A percentile compares a stretch with the other conserved stretches of the same genome.
Evolutionary conservation across 2,329 filamentous ascomycete genomes (phyloP).

Genomic region (Amauroascus niger): DNA sequence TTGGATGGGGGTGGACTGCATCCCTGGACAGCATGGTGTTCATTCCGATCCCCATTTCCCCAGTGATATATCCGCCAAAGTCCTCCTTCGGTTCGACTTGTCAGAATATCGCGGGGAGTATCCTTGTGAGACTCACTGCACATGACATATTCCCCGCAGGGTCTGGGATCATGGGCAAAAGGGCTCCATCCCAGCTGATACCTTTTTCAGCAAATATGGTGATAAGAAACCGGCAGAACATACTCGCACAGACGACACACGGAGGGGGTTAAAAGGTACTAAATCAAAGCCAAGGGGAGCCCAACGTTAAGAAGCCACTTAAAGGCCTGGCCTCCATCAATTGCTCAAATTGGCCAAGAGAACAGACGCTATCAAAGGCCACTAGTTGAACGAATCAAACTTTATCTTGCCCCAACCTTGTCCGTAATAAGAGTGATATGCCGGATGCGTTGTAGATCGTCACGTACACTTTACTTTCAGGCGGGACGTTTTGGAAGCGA

Average conservation of each 20-base stretch:
- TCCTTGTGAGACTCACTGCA: neutral
- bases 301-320: neutral
- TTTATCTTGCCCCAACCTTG: constrained; percentile 5
- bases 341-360: neutral
- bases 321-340: neutral
- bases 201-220: neutral
- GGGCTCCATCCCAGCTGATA: constrained; percentile 6
- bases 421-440: constrained; percentile 5
- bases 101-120: constrained; percentile 6
- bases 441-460: constrained; percentile 9
- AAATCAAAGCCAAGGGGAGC: neutral
- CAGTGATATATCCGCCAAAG: neutral
- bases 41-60: neutral
- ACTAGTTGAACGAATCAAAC: constrained; percentile 7
- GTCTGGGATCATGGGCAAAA: constrained; percentile 2
- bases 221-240: neutral
- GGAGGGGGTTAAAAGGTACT: neutral
- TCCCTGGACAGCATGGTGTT: neutral
- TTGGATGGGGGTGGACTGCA: neutral
- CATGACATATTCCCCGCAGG: constrained; percentile 8
- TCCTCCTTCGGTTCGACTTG: constrained; percentile 6
- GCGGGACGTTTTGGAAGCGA: constrained; percentile 10
- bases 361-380: neutral
- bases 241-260: neutral
- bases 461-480: constrained; percentile 10